These are phyloP conservation scores for Calonectria hongkongensis DNA, from an alignment of 2,329 filamentous ascomycete genomes.

Conservation along the genomic window DNA sequence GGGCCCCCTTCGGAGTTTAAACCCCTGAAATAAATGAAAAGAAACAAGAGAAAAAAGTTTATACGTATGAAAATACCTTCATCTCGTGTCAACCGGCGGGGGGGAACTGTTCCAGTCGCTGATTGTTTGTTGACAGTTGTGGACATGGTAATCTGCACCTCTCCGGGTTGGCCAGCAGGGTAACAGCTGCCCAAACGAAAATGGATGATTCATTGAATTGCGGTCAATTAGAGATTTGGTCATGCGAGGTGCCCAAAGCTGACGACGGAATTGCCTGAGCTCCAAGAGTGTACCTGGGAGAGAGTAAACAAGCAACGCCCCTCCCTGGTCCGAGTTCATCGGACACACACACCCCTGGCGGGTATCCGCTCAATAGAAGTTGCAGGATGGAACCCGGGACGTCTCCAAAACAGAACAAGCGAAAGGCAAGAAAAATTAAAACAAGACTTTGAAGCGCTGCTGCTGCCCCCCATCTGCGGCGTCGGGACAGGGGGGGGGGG, in stretches of 20 bases:
- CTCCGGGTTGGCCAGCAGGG: neutral
- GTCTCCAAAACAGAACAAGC: slow-evolving; percentile 6
- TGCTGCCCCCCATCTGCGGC: neutral
- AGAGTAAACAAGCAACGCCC: neutral
- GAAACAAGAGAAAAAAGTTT: slow-evolving; percentile 1
- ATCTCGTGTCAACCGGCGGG: neutral
- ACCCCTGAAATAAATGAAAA: slow-evolving; percentile 8
- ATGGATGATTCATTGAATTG: slow-evolving; percentile 29
- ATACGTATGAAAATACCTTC: neutral
- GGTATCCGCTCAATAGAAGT: slow-evolving; percentile 33
- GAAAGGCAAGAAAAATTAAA: slow-evolving; percentile 25
- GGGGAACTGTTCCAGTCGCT: neutral
- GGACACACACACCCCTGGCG: slow-evolving; percentile 19
- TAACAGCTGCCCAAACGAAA: neutral
- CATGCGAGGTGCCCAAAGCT: slow-evolving; percentile 21
- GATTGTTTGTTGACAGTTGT: neutral
- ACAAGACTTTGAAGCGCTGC: slow-evolving; percentile 7
- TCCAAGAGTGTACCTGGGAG: slow-evolving; percentile 26
- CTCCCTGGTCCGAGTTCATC: slow-evolving; percentile 13
- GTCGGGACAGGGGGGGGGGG: slow-evolving; percentile 2
- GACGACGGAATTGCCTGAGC: slow-evolving; percentile 8
- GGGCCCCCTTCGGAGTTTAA: slow-evolving; percentile 6
- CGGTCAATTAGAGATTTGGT: slow-evolving; percentile 17
- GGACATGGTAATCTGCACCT: neutral
- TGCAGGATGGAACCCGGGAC: slow-evolving; percentile 27